These are phyloP conservation scores for Boechera retrofracta DNA, from an alignment of 345 rosid genomes.

Conservation along the genomic window DNA sequence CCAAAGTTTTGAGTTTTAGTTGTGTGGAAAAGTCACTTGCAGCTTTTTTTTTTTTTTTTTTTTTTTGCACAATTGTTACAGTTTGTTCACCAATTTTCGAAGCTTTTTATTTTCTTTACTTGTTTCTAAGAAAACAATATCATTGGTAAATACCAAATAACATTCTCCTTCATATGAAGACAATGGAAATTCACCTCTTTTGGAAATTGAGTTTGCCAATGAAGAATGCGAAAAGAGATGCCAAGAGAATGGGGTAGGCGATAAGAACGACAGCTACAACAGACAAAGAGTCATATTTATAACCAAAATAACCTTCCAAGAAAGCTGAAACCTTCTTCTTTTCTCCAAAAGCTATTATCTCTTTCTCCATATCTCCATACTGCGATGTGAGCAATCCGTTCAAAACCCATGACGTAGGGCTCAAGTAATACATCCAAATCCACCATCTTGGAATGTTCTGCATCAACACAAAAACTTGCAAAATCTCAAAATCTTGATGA, in stretches of 20 bases:
- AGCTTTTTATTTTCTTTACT: neutral
- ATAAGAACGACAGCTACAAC: slow-evolving; percentile 23
- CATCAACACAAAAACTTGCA: slow-evolving; percentile 1
- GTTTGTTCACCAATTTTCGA: neutral
- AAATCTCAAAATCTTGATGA: neutral
- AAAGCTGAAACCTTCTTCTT: slow-evolving; percentile 36
- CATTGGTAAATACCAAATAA: neutral
- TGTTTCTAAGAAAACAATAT: neutral
- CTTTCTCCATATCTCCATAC: slow-evolving; percentile 44
- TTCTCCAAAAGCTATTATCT: slow-evolving; percentile 41
- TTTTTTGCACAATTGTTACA: neutral
- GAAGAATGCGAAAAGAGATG: slow-evolving; percentile 36
- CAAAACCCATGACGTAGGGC: slow-evolving; percentile 43
- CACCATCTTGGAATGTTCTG: slow-evolving; percentile 43
- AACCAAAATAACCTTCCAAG: slow-evolving; percentile 40
- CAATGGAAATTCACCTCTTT: slow-evolving; percentile 8
- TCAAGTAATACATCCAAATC: slow-evolving; percentile 46
- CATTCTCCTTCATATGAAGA: neutral
- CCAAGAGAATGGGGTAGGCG: slow-evolving; percentile 35
- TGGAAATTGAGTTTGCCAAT: slow-evolving; percentile 41
- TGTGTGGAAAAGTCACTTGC: slow-evolving; percentile 3
- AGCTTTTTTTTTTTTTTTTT: too few species aligned
- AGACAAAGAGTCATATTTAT: slow-evolving; percentile 9
- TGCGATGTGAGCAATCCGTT: slow-evolving; percentile 42
- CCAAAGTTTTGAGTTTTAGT: slow-evolving; percentile 16